phyloP scores from a whole-genome alignment of 345 rosid species.

The Iberis pinnata region DNA sequence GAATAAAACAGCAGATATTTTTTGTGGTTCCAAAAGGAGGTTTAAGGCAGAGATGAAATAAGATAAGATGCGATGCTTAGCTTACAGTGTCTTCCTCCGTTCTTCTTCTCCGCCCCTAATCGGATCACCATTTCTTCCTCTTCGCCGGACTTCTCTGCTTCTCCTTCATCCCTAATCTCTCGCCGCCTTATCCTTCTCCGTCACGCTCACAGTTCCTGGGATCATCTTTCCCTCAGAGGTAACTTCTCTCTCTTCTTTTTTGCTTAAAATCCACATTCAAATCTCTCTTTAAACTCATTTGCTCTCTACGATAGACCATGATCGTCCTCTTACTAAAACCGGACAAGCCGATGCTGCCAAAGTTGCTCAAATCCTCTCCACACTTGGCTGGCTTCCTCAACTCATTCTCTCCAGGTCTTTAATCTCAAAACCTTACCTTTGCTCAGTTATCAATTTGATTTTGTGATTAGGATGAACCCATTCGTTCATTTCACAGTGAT shows the following conservation, averaged over 20 bases:
- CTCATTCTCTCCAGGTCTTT: constrained; percentile 70
- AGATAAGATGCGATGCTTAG: constrained; percentile 17
- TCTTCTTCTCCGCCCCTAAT: constrained; percentile 15
- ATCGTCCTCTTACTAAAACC: constrained; percentile 67
- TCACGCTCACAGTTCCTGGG: constrained; percentile 92
- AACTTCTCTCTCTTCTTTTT: background rate
- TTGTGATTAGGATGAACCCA: background rate
- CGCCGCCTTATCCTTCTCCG: constrained; percentile 94
- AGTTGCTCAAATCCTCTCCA: constrained; percentile 55
- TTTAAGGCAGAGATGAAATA: constrained; percentile 4
- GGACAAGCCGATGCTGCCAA: constrained; percentile 62
- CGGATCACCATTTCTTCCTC: constrained; percentile 14
- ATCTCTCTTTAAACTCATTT: background rate
- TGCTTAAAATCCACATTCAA: background rate
- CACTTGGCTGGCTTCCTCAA: constrained; percentile 85
- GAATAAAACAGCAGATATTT: too few species aligned
- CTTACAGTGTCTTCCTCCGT: constrained; percentile 10
- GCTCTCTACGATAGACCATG: constrained; percentile 48
- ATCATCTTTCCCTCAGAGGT: constrained; percentile 63
- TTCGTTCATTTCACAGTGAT: constrained; percentile 43
- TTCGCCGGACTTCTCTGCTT: constrained; percentile 9
- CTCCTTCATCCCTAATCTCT: constrained; percentile 29
- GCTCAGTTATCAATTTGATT: background rate
- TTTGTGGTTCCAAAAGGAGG: too few species aligned
- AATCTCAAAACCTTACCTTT: background rate